These are phyloP conservation scores for Rosa lucieae DNA, from an alignment of 306 rosid genomes.

Conservation along the genomic window DNA sequence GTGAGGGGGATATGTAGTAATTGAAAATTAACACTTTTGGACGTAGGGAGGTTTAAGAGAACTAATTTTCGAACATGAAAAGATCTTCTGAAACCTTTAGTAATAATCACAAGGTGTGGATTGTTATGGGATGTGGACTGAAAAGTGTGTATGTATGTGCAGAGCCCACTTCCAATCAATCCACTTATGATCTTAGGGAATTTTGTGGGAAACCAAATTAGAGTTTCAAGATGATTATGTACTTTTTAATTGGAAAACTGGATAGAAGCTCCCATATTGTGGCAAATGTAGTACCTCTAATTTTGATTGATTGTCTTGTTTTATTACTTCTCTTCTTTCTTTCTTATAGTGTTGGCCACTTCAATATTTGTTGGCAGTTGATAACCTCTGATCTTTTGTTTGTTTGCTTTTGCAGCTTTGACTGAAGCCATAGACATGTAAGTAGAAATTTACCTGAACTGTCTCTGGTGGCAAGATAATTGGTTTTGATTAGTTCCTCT, in stretches of 20 bases:
- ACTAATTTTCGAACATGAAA: neutral
- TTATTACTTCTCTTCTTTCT: neutral
- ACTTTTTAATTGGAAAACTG: neutral
- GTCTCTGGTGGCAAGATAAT: neutral
- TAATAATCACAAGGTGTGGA: neutral
- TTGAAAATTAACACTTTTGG: neutral
- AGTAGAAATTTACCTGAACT: conserved; percentile 18
- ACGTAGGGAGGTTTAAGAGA: neutral
- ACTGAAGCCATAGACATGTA: conserved; percentile 88
- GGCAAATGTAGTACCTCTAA: neutral
- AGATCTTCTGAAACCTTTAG: neutral
- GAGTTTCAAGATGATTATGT: neutral
- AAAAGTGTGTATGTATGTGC: neutral
- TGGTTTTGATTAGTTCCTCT: neutral
- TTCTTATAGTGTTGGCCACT: neutral
- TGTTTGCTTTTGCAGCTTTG: conserved; percentile 54
- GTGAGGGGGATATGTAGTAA: neutral
- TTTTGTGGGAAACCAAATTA: neutral
- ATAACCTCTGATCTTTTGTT: conserved; percentile 12
- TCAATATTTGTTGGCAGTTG: neutral
- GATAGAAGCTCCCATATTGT: neutral
- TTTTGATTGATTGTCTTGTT: neutral
- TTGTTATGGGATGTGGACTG: neutral
- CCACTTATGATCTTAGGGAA: neutral
- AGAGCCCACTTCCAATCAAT: neutral